A percentile compares a stretch with the other conserved stretches of the same genome.
Conservation (phyloP, 2,329 filamentous ascomycete species). For the Ilyonectria robusta region DNA sequence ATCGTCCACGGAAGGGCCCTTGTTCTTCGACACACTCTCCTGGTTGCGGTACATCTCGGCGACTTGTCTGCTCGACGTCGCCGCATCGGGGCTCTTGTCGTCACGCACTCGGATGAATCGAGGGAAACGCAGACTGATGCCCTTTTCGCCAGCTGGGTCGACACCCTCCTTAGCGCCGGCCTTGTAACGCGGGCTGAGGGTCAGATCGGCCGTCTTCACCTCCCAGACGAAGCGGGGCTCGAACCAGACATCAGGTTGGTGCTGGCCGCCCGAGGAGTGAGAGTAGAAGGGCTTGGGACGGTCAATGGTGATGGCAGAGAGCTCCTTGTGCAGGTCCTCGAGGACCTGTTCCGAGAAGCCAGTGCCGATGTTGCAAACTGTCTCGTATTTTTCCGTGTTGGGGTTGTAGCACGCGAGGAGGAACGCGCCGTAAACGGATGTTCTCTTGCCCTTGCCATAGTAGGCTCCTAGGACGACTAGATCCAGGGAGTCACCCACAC, state of each 20-base stretch:
- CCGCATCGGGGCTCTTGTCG: constrained; percentile 95
- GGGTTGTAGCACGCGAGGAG: constrained; percentile 94
- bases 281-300: constrained; percentile 94
- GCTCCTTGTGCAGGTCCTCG: constrained; percentile 84
- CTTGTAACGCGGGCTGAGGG: constrained; percentile 91
- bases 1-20: constrained; percentile 90
- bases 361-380: constrained; percentile 98
- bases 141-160: constrained; percentile 79
- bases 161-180: constrained; percentile 88
- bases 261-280: constrained; percentile 86
- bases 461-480: constrained; percentile 97
- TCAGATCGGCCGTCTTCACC: constrained; percentile 96
- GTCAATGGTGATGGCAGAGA: constrained; percentile 86
- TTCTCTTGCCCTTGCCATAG: constrained; percentile 94
- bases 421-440: constrained; percentile 95
- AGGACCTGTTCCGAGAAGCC: constrained; percentile 96
- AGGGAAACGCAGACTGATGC: constrained; percentile 91
- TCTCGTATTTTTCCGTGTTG: constrained; percentile 86
- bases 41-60: constrained; percentile 98
- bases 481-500: constrained; percentile 95
- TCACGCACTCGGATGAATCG: constrained; percentile 92
- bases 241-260: constrained; percentile 99
- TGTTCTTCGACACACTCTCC: constrained; percentile 89
- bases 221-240: constrained; percentile 97
- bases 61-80: constrained; percentile 86